Evolutionary conservation across 495 filamentous ascomycete species (phyloP).

Genomic region (Penicillium maclennaniae): DNA sequence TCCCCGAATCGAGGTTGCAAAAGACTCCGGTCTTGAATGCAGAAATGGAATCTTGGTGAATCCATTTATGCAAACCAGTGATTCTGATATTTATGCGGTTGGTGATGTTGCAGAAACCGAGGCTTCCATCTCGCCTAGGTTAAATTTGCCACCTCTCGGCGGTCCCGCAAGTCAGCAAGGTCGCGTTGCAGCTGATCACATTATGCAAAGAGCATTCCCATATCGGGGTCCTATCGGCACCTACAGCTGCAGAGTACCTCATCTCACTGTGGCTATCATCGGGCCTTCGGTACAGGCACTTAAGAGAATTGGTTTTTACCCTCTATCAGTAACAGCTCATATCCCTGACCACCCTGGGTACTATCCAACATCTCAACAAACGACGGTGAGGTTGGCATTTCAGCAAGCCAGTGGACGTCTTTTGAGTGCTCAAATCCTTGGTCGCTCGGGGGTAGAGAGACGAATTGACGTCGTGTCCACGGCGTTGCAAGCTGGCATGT

Average conservation of each 20-base stretch:
- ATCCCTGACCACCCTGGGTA: neutral
- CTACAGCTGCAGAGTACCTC: neutral
- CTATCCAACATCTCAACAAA: neutral
- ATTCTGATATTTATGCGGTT: slow-evolving; percentile 2
- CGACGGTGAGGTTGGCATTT: neutral
- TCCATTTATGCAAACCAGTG: slow-evolving; percentile 1
- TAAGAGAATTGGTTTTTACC: neutral
- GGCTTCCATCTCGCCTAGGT: neutral
- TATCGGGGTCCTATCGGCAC: neutral
- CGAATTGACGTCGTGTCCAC: slow-evolving; percentile 1
- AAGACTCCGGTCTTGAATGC: neutral
- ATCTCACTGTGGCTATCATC: neutral
- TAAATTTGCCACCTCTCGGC: neutral
- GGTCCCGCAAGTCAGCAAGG: neutral
- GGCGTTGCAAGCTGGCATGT: neutral
- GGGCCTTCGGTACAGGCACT: neutral
- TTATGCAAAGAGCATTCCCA: neutral
- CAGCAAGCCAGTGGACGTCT: neutral
- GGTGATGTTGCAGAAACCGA: neutral
- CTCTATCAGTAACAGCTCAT: slow-evolving; percentile 1
- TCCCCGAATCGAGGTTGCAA: neutral
- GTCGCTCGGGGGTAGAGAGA: neutral
- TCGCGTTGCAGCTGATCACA: slow-evolving; percentile 2
- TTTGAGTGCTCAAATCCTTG: neutral
- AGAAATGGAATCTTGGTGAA: neutral